Evolutionary conservation across 805 yeast species (phyloP).

Genomic region (Wickerhamomyces silvicola): DNA sequence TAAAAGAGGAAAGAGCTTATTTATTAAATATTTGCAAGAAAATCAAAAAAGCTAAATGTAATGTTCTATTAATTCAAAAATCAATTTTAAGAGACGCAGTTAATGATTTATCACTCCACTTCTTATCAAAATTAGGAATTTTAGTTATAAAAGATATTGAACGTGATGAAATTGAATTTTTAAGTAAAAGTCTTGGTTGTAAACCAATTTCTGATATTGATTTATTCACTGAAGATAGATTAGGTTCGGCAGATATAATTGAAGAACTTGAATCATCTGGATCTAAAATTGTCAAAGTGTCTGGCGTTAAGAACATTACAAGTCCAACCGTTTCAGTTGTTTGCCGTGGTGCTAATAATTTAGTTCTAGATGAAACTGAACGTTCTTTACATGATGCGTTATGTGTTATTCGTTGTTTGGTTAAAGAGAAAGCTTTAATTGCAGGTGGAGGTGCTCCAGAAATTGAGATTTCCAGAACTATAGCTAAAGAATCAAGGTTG

Average conservation of each 20-base stretch:
- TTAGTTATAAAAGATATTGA: conserved; percentile 95
- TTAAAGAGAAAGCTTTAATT: conserved; percentile 84
- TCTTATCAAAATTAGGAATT: conserved; percentile 85
- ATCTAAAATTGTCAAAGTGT: conserved; percentile 74
- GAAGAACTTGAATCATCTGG: conserved; percentile 55
- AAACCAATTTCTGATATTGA: conserved; percentile 96
- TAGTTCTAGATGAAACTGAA: conserved; percentile 92
- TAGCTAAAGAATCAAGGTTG: conserved; percentile 84
- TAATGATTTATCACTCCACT: conserved; percentile 89
- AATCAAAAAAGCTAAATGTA: conserved; percentile 95
- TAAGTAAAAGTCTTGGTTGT: conserved; percentile 77
- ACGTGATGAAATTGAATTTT: conserved; percentile 94
- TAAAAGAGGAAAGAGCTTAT: conserved; percentile 96
- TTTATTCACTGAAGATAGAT: conserved; percentile 84
- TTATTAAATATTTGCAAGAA: conserved; percentile 90
- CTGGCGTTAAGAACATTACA: conserved; percentile 72
- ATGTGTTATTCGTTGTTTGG: conserved; percentile 82
- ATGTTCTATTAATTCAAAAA: conserved; percentile 83
- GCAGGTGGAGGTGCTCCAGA: conserved; percentile 99
- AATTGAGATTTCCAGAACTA: conserved; percentile 94
- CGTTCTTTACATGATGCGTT: conserved; percentile 96
- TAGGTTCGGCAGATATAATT: conserved; percentile 86
- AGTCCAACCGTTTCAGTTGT: conserved; percentile 84
- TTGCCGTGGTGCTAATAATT: conserved; percentile 89
- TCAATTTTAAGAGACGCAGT: conserved; percentile 84